Evolutionary conservation across 148 eudicot species (phyloP).

Genomic region (Cornus florida): DNA sequence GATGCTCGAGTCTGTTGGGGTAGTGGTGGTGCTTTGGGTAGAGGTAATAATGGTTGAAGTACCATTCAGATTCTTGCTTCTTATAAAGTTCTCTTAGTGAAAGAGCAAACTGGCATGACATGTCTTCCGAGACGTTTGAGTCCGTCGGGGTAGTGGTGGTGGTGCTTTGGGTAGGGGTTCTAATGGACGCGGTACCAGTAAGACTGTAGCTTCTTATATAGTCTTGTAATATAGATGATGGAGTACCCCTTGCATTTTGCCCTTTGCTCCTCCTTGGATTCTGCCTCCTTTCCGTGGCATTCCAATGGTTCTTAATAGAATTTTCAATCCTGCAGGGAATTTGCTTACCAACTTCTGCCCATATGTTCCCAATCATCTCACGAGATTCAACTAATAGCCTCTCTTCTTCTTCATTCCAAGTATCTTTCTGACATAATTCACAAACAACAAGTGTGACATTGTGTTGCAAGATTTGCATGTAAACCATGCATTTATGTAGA

Average conservation of each 20-base stretch:
- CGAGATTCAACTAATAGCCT: slow-evolving; percentile 54
- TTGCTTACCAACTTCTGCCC: slow-evolving; percentile 74
- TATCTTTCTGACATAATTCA: slow-evolving; percentile 43
- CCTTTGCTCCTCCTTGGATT: slow-evolving; percentile 37
- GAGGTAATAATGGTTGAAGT: neutral
- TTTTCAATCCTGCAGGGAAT: slow-evolving; percentile 76
- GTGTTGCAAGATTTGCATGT: neutral
- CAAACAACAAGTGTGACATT: neutral
- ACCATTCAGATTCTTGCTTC: slow-evolving; percentile 13
- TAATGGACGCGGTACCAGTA: neutral
- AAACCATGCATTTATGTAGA: neutral
- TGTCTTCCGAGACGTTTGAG: slow-evolving; percentile 23
- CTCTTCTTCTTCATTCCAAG: slow-evolving; percentile 85
- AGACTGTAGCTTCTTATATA: slow-evolving; percentile 42
- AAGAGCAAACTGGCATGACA: neutral
- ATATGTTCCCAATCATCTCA: slow-evolving; percentile 51
- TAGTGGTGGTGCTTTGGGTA: too few relatives aligned
- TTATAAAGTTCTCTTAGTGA: neutral
- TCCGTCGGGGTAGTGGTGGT: too few relatives aligned
- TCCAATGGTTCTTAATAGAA: slow-evolving; percentile 85
- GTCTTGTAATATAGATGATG: slow-evolving; percentile 48
- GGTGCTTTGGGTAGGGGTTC: neutral
- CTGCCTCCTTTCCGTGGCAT: slow-evolving; percentile 75
- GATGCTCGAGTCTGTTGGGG: slow-evolving; percentile 2
- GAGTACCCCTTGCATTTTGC: neutral